Evolutionary conservation across 1,284 basidiomycete genomes (phyloP), one percentile per base, ranked within the genome.

Genomic region (Moesziomyces globuligerus): DNA sequence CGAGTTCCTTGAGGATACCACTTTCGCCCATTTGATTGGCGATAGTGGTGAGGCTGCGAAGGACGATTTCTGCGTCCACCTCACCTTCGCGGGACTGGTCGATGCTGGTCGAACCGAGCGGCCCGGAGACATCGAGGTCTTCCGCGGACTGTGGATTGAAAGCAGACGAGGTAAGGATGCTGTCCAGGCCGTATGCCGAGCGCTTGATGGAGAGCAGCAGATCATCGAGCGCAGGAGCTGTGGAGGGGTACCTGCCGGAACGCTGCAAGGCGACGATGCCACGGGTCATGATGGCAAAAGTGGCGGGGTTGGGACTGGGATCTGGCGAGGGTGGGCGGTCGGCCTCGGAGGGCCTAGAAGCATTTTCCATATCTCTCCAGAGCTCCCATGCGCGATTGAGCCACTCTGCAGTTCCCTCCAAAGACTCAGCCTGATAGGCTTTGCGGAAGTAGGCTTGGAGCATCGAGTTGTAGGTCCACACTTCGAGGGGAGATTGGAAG

Each of bases 391-490:
- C 77, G 29, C 65, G 53, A n/a, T 40, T 32, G 26, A 74, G 50
- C 74, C 76, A 81, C 23, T 70, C 57, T n/a, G 54, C 40, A 2
- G 56, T 61, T 6, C 67, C 64, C 5, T 73, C 58, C 25, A 59
- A 24, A n/a, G 50, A 56, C 34, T 72, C 69, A 15, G 56, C 69
- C 39, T 70, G 55, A 34, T 69, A 69, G 13, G 76, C 74, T 43
- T 77, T 77, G 54, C 48, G 50, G 25, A 80, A 64, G 46, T 76
- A 79, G n/a, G 73, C 71, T 34, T 74, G 70, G 5, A 80, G 66
- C 62, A 80, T 74, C 7, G 75, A 65, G 62, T 80, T 78, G 71
- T 80, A 80, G 4, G 71, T 64, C 67, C 68, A 69, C 0, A 68
- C 53, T 49, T 74, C 59, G 42, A 80, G 59, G 34, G 73, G 70